Base-by-base conservation (phyloP, 371 early-diverging fungal genomes). In the Saksenaea vasiformis region DNA sequence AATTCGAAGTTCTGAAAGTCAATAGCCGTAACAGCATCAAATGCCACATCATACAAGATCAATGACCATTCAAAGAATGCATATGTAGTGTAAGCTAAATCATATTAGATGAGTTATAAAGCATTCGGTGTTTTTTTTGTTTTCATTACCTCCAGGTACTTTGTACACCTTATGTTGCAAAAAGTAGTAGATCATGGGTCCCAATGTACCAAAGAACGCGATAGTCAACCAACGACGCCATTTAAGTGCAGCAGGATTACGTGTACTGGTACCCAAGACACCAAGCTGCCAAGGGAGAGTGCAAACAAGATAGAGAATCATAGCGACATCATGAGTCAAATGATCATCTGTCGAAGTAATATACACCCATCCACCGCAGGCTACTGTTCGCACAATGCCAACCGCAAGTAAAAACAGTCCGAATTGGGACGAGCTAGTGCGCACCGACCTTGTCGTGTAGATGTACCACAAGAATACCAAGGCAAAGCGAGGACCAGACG, bases 31-130 rank as follows among this genome's bases (percentile, higher is more conserved):
- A 90, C 85, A 37, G 90, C 88, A 68, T 93, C 93, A 67, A 89
- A 93, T 58, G 88, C 84, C 24, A 93, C 86, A 66, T 93, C 93
- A 60, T 90, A 89, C 10, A 90, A 39, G 55, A 93, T 91, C 36
- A 93, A 73, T 13, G 89, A 84, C 93, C 92, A 93, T 67, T 93
- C 93, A 69, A 91, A 91, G 77, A 91, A 89, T 34, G 92, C 91
- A 65, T 93, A 93, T 24, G 79, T 85, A 8, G 91, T 89, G 65
- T 93, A 91, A 11, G 92, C 93, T 84, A 71, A 11, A 19, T n/a
- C 37, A 5, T 38, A 19, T 56, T 17, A 35, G 36, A n/a, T 39
- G 22, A 10, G 1, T 38, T 14, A 38, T 5, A 36, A 36, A 2
- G 15, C 5, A n/a, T 31, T 1, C 55, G 10, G 1, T 3, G 35